Evolutionary conservation across 257 asterid genomes (phyloP), one percentile per base, ranked within the genome.

Genomic region (Petrea volubilis): DNA sequence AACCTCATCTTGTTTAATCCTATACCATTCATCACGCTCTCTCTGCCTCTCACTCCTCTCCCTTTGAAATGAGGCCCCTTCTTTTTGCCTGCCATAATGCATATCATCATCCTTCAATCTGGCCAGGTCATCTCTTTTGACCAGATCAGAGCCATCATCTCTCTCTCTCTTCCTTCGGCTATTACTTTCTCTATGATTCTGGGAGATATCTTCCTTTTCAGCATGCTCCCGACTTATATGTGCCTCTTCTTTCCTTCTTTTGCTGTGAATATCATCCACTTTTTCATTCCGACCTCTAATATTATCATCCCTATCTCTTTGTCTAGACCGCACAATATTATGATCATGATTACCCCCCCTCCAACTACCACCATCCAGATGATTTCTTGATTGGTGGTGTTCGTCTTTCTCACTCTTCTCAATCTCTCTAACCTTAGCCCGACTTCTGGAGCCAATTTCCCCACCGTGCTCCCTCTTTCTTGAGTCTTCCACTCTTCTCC

Each of bases 21-120:
- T 87, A 74, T 87, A 81, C 94, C 98, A 86, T 58, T 91, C 98
- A 71, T 87, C 97, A 71, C 89, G 91, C 38, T 88, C 98, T 80
- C 94, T 80, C 71, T 71, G 90, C 81, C 93, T 87, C 67, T 89
- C 98, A 73, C 74, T 77, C 68, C 88, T 87, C 77, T 93, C 97
- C 80, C 85, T 90, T 74, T 77, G 87, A 67, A 80, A 73, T 47
- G 82, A 67, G 7, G 66, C 90, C 60, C 84, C 98, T 74, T 88
- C 96, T 84, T 86, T 93, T 68, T 82, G 84, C 78, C 97, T 85
- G 70, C 51, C 82, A 83, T 72, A 77, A 61, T 78, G 89, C 84
- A 71, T 68, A 71, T 88, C 96, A 68, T 83, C 96, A 71, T 90
- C 89, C 80, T 84, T 86, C 67, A 74, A 50, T 77, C 87, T 86